A percentile compares a stretch with the other conserved stretches of the same genome.
Evolutionary conservation across 352 stramenopile species (phyloP).

Genomic region (Aphanomyces stellatus): DNA sequence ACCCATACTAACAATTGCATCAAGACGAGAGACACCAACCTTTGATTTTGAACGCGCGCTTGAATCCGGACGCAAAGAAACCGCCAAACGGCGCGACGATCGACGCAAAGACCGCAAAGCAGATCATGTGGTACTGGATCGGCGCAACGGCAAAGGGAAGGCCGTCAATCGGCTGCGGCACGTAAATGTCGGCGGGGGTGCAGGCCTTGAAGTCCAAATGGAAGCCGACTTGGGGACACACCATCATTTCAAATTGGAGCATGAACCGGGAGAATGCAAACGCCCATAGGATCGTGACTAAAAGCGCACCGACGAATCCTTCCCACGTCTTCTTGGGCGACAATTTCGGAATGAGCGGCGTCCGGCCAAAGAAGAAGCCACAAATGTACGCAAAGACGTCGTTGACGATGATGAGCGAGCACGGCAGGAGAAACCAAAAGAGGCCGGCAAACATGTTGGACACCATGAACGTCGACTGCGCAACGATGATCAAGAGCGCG

Average conservation of each 20-base stretch:
- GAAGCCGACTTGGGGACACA: constrained; percentile 32
- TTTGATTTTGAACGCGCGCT: constrained; percentile 88
- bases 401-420: constrained; percentile 55
- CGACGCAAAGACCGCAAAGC: constrained; percentile 80
- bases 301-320: constrained; percentile 78
- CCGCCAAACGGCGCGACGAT: constrained; percentile 91
- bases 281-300: constrained; percentile 77
- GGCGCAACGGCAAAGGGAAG: constrained; percentile 41
- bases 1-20: too few relatives aligned
- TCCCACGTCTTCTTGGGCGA: constrained; percentile 93
- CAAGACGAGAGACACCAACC: not conserved
- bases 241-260: constrained; percentile 52
- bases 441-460: constrained; percentile 47
- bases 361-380: constrained; percentile 31
- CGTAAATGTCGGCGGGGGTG: constrained; percentile 33
- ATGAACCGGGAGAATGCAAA: constrained; percentile 64
- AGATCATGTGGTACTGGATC: constrained; percentile 81
- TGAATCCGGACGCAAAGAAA: constrained; percentile 90
- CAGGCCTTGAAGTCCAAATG: constrained; percentile 24
- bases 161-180: constrained; percentile 44
- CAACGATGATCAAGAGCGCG: constrained; percentile 30
- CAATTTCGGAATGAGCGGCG: constrained; percentile 66
- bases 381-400: constrained; percentile 71
- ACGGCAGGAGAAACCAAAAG: constrained; percentile 69
- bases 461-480: constrained; percentile 40